These are phyloP conservation scores for Uncinocarpus reesii DNA, from an alignment of 2,329 filamentous ascomycete species.

Conservation along the genomic window DNA sequence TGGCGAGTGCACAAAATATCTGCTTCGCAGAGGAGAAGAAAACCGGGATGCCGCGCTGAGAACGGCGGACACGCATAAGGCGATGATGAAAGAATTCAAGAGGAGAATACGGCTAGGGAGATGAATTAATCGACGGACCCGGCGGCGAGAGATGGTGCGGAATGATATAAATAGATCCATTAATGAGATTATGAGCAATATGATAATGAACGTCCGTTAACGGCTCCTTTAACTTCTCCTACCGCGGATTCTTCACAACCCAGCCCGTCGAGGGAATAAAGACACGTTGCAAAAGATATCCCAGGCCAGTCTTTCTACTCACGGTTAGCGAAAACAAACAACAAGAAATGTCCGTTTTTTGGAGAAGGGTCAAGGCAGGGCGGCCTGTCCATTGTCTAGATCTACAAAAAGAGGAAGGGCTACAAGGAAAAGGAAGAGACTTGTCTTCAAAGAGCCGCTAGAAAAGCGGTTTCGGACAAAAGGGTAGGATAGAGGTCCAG, in stretches of 20 bases:
- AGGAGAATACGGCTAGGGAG: slow-evolving; percentile 23
- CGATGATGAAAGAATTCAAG: slow-evolving; percentile 43
- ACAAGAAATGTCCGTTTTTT: neutral
- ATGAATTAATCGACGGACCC: neutral
- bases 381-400: neutral
- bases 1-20: slow-evolving; percentile 68
- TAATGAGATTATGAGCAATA: neutral
- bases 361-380: neutral
- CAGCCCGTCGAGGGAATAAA: too few relatives aligned
- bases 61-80: slow-evolving; percentile 42
- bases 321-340: neutral
- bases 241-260: neutral
- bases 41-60: slow-evolving; percentile 47
- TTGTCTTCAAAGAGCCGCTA: neutral
- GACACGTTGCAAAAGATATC: neutral
- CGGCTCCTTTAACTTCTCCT: neutral
- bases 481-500: neutral
- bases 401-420: neutral
- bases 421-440: neutral
- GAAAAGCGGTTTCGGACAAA: too few relatives aligned
- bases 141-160: neutral
- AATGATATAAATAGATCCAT: neutral
- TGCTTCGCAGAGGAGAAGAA: slow-evolving; percentile 46
- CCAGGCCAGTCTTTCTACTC: too few relatives aligned
- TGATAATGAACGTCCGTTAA: neutral